Evolutionary conservation across 1,284 basidiomycete genomes (phyloP).

Genomic region (Melampsora americana): DNA sequence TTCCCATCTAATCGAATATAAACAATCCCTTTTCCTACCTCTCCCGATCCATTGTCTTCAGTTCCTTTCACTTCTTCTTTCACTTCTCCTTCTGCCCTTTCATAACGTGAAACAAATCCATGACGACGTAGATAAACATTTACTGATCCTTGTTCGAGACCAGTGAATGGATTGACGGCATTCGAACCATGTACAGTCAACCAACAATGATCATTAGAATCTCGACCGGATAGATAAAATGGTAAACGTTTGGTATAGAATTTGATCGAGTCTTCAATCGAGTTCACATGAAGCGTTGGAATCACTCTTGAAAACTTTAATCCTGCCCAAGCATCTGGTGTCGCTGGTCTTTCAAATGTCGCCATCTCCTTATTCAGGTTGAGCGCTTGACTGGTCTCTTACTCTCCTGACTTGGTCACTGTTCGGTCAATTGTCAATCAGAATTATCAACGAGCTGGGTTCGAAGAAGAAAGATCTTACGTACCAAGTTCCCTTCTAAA

Average conservation of each 20-base stretch:
- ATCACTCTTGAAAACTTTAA: constrained; percentile 4
- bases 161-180: not conserved
- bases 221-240: constrained; percentile 18
- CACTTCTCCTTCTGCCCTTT: not conserved
- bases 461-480: too few relatives aligned
- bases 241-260: constrained; percentile 2
- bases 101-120: not conserved
- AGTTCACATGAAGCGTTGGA: not conserved
- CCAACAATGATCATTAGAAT: constrained; percentile 17
- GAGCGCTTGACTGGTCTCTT: too few relatives aligned
- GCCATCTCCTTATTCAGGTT: not conserved
- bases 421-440: too few relatives aligned
- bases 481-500: too few relatives aligned
- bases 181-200: constrained; percentile 11
- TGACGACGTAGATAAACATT: constrained; percentile 19
- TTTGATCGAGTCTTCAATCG: constrained; percentile 4
- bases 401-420: too few relatives aligned
- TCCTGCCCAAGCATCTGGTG: not conserved
- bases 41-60: not conserved
- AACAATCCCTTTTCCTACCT: not conserved
- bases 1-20: constrained; percentile 4
- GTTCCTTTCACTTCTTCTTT: not conserved
- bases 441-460: too few relatives aligned
- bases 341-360: not conserved
- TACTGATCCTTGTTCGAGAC: constrained; percentile 2